These are phyloP conservation scores for Zygoascus meyerae DNA, from an alignment of 1,139 yeast genomes.

Conservation along the genomic window DNA sequence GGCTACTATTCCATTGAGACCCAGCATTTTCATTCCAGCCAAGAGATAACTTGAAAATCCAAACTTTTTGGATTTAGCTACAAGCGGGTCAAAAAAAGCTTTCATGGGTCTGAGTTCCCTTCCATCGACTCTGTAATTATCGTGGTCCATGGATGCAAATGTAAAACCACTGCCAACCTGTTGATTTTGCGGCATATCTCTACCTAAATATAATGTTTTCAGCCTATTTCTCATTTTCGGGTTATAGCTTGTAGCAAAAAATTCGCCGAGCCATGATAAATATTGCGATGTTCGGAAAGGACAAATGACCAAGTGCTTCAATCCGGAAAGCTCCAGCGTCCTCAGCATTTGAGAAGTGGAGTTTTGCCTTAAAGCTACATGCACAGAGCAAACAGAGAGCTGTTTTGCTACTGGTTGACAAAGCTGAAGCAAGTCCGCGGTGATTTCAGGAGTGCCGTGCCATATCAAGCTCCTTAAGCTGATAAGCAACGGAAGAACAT, in stretches of 20 bases:
- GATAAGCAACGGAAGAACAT: slow-evolving; percentile 18
- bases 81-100: slow-evolving; percentile 19
- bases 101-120: slow-evolving; percentile 9
- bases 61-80: background rate
- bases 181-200: slow-evolving; percentile 15
- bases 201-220: slow-evolving; percentile 18
- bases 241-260: slow-evolving; percentile 17
- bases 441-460: slow-evolving; percentile 23
- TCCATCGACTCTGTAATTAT: slow-evolving; percentile 11
- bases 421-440: slow-evolving; percentile 18
- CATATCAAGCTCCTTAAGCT: slow-evolving; percentile 20
- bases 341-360: slow-evolving; percentile 13
- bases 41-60: background rate
- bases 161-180: slow-evolving; percentile 23
- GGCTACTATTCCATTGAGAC: slow-evolving; percentile 20
- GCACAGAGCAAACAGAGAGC: slow-evolving; percentile 17
- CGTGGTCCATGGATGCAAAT: slow-evolving; percentile 20
- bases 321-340: slow-evolving; percentile 14
- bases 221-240: slow-evolving; percentile 5
- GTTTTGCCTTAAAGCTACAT: slow-evolving; percentile 20
- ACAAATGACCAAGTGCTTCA: slow-evolving; percentile 18
- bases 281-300: slow-evolving; percentile 19
- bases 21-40: slow-evolving; percentile 15
- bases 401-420: slow-evolving; percentile 9
- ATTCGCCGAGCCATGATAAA: slow-evolving; percentile 16